phyloP scores from a whole-genome alignment of 768 basidiomycete genomes.

The Auriscalpium vulgare region DNA sequence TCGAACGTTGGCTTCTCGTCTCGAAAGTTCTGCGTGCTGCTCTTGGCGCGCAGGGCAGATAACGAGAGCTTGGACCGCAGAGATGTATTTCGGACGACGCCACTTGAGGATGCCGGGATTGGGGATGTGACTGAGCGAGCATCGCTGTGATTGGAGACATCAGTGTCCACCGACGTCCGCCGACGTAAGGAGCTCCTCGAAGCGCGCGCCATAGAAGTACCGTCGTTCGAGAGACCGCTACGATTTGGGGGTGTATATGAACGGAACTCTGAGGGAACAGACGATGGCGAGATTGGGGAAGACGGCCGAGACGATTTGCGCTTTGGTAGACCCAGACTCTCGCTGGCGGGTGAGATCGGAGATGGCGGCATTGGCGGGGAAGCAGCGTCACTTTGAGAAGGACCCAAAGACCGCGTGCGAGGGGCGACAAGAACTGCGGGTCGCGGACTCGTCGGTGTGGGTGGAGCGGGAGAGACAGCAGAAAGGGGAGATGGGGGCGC shows the following conservation, averaged over 20 bases:
- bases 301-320: neutral
- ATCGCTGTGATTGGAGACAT: conserved; percentile 28
- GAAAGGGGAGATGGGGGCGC: neutral
- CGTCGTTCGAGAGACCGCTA: neutral
- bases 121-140: conserved; percentile 30
- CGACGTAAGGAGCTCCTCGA: conserved; percentile 9
- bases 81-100: conserved; percentile 22
- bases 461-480: neutral
- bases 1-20: conserved; percentile 24
- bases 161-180: conserved; percentile 14
- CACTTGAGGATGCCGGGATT: conserved; percentile 28
- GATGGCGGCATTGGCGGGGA: neutral
- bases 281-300: neutral
- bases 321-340: too few relatives aligned
- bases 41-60: conserved; percentile 50
- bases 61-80: conserved; percentile 61
- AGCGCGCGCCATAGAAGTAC: conserved; percentile 1
- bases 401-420: neutral
- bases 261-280: neutral
- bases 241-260: neutral
- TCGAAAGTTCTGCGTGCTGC: conserved; percentile 17
- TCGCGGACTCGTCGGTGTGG: neutral
- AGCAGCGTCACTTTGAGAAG: neutral
- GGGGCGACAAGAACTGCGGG: too few relatives aligned
- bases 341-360: too few relatives aligned